A percentile compares a stretch with the other conserved stretches of the same genome.
These are phyloP conservation scores for Chaetothyriales sp. DNA, from an alignment of 2,329 filamentous ascomycete genomes.

Conservation along the genomic window DNA sequence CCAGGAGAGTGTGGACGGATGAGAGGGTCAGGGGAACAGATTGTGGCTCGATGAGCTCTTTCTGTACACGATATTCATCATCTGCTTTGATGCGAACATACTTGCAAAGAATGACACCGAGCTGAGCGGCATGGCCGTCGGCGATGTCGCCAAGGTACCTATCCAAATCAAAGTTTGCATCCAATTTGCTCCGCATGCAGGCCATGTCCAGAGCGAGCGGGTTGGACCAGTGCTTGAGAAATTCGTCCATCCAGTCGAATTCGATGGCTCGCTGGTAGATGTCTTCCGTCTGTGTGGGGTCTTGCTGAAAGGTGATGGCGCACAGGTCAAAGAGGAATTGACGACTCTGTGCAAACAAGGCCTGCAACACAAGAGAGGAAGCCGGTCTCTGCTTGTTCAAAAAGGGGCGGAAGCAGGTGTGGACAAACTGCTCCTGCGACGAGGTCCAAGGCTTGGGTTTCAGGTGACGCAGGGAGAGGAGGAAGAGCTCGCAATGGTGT, in stretches of 20 bases:
- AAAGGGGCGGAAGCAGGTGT: conserved; percentile 56
- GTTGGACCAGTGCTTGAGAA: conserved; percentile 57
- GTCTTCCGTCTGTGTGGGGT: conserved; percentile 50
- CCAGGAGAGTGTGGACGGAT: conserved; percentile 66
- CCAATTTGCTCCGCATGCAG: conserved; percentile 67
- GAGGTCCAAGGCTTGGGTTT: conserved; percentile 33
- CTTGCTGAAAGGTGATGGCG: conserved; percentile 57
- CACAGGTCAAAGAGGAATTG: conserved; percentile 72
- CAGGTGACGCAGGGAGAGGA: conserved; percentile 34
- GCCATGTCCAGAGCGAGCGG: conserved; percentile 80
- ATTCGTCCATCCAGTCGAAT: conserved; percentile 68
- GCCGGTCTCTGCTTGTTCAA: conserved; percentile 62
- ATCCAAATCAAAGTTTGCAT: conserved; percentile 46
- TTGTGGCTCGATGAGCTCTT: conserved; percentile 49
- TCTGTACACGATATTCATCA: conserved; percentile 60
- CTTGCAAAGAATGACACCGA: conserved; percentile 44
- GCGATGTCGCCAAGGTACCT: conserved; percentile 57
- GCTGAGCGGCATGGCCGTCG: conserved; percentile 8
- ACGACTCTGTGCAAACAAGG: conserved; percentile 79
- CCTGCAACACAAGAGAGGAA: conserved; percentile 78
- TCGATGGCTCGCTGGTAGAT: conserved; percentile 69
- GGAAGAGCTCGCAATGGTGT: conserved; percentile 33
- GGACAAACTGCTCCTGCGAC: conserved; percentile 35
- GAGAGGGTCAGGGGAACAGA: conserved; percentile 69
- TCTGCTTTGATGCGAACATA: conserved; percentile 76